Evolutionary conservation across 208 protist species (phyloP).

Genomic region (Acanthamoeba comandoni): DNA sequence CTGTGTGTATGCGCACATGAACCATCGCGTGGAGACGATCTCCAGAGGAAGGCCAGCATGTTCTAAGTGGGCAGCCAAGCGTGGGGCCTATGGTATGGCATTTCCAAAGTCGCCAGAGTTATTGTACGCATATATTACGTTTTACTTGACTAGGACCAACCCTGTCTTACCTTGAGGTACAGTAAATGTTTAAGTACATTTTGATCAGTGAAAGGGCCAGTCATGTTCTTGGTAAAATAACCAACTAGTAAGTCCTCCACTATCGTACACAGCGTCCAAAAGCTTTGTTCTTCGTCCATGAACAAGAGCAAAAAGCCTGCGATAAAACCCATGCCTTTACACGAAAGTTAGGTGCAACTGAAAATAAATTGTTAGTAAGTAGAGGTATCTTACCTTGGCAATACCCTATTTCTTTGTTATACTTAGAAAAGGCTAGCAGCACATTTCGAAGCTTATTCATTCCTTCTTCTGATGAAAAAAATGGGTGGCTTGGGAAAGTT

Average conservation of each 20-base stretch:
- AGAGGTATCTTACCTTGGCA: conserved; percentile 41
- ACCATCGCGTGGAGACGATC: no score
- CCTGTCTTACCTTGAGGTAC: no score
- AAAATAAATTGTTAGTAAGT: neutral
- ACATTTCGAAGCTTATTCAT: conserved; percentile 34
- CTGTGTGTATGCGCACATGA: no score
- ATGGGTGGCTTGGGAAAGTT: conserved; percentile 83
- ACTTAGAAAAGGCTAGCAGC: neutral
- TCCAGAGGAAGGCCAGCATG: no score
- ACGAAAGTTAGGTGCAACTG: neutral
- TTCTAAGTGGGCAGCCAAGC: no score
- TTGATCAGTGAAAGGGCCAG: no score
- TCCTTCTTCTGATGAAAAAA: conserved; percentile 50
- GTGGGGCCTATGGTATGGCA: no score
- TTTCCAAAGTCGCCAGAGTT: no score
- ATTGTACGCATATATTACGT: no score
- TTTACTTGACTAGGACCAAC: no score
- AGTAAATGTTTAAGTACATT: no score
- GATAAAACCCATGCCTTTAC: conserved; percentile 83
- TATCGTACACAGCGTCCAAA: conserved; percentile 83
- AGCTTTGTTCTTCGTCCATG: conserved; percentile 83
- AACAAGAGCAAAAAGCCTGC: conserved; percentile 80
- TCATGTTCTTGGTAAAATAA: conserved; percentile 79
- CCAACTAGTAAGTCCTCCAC: conserved; percentile 81
- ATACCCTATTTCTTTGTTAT: conserved; percentile 18